A percentile compares a stretch with the other conserved stretches of the same genome.
Evolutionary conservation across 2,329 filamentous ascomycete species (phyloP).

Genomic region (Penicillium verrucosum): DNA sequence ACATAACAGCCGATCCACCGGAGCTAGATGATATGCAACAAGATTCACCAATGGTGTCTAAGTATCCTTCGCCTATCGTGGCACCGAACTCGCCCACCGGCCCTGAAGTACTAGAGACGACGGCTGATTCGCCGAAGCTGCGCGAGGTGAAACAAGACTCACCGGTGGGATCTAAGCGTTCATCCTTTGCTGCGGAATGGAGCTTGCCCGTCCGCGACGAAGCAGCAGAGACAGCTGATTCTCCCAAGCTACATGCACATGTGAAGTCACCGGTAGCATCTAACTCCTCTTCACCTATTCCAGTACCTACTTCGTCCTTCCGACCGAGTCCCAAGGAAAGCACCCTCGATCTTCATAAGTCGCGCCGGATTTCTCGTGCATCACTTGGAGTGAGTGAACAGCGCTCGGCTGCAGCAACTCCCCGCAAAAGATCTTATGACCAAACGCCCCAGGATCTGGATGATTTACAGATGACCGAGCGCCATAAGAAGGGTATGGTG

Average conservation of each 20-base stretch:
- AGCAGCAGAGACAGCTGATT: not conserved
- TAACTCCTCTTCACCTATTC: constrained; percentile 1
- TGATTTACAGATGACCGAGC: constrained; percentile 16
- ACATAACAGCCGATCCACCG: constrained; percentile 28
- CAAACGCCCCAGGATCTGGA: constrained; percentile 22
- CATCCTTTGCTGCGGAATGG: constrained; percentile 12
- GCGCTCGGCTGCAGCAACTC: constrained; percentile 9
- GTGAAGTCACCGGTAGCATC: not conserved
- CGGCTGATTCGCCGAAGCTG: constrained; percentile 23
- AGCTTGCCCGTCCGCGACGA: constrained; percentile 32
- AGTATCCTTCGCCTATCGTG: not conserved
- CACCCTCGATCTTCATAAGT: constrained; percentile 14
- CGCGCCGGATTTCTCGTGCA: constrained; percentile 12
- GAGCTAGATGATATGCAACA: constrained; percentile 1
- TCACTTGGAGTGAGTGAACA: constrained; percentile 13
- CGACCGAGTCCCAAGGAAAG: constrained; percentile 1
- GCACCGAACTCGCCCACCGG: constrained; percentile 36
- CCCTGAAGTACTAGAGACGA: constrained; percentile 25
- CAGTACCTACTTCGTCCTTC: constrained; percentile 2
- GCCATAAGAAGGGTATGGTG: constrained; percentile 29
- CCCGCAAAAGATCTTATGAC: constrained; percentile 26
- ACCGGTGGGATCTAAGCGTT: not conserved
- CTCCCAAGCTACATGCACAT: not conserved
- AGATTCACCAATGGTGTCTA: not conserved
- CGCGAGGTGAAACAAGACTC: constrained; percentile 1